Evolutionary conservation across 768 basidiomycete genomes (phyloP), one percentile per base, ranked within the genome.

Genomic region (Rhodocollybia butyracea): DNA sequence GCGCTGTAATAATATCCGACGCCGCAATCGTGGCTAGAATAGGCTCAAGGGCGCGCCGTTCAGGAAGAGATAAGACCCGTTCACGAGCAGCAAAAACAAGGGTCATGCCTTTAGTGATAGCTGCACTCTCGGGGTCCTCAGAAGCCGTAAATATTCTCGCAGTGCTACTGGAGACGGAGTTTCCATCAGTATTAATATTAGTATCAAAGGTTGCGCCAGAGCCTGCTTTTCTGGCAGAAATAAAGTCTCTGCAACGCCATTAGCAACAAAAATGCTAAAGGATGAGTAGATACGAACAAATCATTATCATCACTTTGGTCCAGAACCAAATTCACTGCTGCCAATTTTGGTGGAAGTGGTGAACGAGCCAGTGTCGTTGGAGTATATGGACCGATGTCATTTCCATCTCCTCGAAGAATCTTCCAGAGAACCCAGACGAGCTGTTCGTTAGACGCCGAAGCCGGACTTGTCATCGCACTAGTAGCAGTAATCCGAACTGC

Each of bases 351-450:
- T 29, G 88, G 88, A 48, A 90, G 74, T 12, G 86, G 84, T n/a
- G 85, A 88, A 63, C 82, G 78, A 27, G 88, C 86, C 60, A 91
- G 73, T 5, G 84, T 85, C 63, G 76, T 83, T 30, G 89, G 88
- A 61, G 89, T 85, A 74, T 88, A 91, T 57, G 89, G 87, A 59
- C 86, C 89, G 69, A 92, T 89, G 75, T 91, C 89, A 57, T 83
- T 84, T 19, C 89, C 89, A 65, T 91, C 88, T 51, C 89, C 90
- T 67, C 83, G 88, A 53, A 91, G 72, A 55, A 91, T 88, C 71
- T 91, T 91, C 89, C 89, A 91, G 57, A 91, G 74, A 41, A 91
- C 89, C 88, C 89, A 91, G 36, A 91, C 86, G 46, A 91, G 73
- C 63, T 89, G 89, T 64, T 91, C 89, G 66, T 83, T 89, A 6